phyloP scores from a whole-genome alignment of 116 monocot species.

The Thalassia testudinum region DNA sequence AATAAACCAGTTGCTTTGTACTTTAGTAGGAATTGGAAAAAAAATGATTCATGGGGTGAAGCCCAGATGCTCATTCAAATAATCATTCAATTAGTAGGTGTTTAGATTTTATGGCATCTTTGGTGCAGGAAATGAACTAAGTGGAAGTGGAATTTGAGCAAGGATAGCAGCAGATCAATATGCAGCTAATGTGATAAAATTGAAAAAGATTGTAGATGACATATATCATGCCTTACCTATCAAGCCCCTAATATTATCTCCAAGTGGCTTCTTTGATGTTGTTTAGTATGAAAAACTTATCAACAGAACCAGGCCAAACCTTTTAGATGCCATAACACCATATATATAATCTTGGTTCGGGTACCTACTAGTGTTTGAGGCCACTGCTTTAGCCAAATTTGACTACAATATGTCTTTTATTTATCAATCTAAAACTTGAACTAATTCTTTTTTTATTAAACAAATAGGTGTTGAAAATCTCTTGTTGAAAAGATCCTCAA shows the following conservation, averaged over 20 bases:
- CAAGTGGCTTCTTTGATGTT: constrained; percentile 86
- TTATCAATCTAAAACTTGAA: no score
- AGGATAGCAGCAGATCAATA: constrained; percentile 54
- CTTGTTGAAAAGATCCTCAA: constrained; percentile 68
- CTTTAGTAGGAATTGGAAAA: no score
- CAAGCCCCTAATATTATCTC: constrained; percentile 60
- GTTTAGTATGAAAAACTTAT: constrained; percentile 52
- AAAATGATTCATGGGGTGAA: no score
- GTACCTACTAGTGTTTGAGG: no score
- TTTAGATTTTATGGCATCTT: no score
- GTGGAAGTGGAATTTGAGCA: constrained; percentile 60
- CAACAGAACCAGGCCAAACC: constrained; percentile 35
- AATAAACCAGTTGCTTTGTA: no score
- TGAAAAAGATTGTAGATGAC: constrained; percentile 36
- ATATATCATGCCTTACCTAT: constrained; percentile 24
- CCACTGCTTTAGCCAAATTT: no score
- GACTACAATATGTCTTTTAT: not conserved
- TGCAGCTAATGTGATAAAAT: constrained; percentile 42
- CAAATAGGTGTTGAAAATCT: constrained; percentile 64
- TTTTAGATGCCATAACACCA: constrained; percentile 81
- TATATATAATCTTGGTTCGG: constrained; percentile 92
- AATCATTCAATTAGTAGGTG: no score
- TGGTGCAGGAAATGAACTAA: no score
- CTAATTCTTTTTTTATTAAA: no score
- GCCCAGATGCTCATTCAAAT: no score